Percentiles rank a stretch among this genome's conserved stretches.
These are phyloP conservation scores for Piper betle DNA, from an alignment of 164 flowering plant genomes.

Conservation along the genomic window DNA sequence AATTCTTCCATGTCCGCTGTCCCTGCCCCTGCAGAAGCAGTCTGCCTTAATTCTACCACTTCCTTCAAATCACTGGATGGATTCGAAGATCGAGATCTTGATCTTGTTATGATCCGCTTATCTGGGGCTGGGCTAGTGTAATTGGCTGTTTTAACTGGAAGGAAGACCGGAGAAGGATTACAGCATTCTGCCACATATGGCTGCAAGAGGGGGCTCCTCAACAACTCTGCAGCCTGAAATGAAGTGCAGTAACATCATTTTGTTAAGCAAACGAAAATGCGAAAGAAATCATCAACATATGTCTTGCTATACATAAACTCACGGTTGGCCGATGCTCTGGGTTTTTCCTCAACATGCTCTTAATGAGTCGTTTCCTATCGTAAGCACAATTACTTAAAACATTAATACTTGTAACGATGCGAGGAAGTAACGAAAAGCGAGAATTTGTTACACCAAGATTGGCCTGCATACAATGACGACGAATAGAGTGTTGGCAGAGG, in stretches of 20 bases:
- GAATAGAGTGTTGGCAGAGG: conserved; percentile 76
- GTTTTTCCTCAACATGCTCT: conserved; percentile 76
- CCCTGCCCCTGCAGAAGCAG: conserved; percentile 6
- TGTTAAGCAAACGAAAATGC: not conserved
- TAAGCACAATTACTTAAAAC: too few relatives aligned
- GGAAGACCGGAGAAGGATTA: conserved; percentile 46
- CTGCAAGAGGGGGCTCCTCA: conserved; percentile 69
- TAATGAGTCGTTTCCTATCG: conserved; percentile 76
- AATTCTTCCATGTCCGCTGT: conserved; percentile 7
- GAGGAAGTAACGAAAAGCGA: too few relatives aligned
- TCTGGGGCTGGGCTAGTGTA: conserved; percentile 30
- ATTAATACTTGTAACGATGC: too few relatives aligned
- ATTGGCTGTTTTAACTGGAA: conserved; percentile 40
- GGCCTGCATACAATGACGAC: conserved; percentile 46
- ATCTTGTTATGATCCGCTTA: conserved; percentile 24
- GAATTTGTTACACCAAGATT: not conserved
- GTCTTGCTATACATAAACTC: conserved; percentile 15
- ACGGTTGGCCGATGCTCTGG: conserved; percentile 91
- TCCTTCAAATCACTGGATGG: conserved; percentile 22
- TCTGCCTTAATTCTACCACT: conserved; percentile 17
- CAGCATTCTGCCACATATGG: conserved; percentile 47
- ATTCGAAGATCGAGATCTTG: conserved; percentile 14
- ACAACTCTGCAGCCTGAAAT: conserved; percentile 58
- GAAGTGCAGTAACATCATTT: not conserved
- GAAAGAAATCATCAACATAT: too few relatives aligned